phyloP scores from a whole-genome alignment of 768 basidiomycete species.

The Coprinellus aureogranulatus region DNA sequence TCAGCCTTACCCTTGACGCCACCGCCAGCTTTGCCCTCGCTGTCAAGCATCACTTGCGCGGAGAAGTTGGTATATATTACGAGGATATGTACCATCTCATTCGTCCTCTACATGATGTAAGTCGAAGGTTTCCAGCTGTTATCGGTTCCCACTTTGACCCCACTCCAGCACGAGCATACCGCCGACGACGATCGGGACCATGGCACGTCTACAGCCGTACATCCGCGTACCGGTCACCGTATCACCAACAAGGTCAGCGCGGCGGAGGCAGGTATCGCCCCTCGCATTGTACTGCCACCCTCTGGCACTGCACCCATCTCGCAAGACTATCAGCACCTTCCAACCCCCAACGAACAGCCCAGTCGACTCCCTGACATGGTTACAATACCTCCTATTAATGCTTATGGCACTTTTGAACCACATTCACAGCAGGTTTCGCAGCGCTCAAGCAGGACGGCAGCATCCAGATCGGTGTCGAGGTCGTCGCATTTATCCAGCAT shows the following conservation, averaged over 20 bases:
- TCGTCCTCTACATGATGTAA: conserved; percentile 53
- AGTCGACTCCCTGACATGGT: conserved; percentile 23
- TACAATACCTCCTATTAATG: conserved; percentile 44
- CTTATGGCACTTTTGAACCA: conserved; percentile 49
- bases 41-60: conserved; percentile 62
- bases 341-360: not conserved
- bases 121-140: conserved; percentile 8
- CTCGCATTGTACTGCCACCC: conserved; percentile 9
- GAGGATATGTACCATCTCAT: conserved; percentile 60
- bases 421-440: conserved; percentile 18
- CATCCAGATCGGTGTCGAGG: conserved; percentile 5
- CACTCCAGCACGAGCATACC: conserved; percentile 32
- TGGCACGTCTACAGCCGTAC: conserved; percentile 21
- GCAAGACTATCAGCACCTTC: conserved; percentile 13
- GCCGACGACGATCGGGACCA: conserved; percentile 15
- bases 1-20: not conserved
- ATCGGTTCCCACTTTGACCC: not conserved
- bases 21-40: conserved; percentile 49
- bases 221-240: conserved; percentile 26
- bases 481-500: conserved; percentile 18
- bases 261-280: not conserved
- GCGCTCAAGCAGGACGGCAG: not conserved
- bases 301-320: conserved; percentile 7
- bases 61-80: conserved; percentile 60
- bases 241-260: conserved; percentile 23